A percentile compares a stretch with the other conserved stretches of the same genome.
Conservation (phyloP, 2,329 filamentous ascomycete genomes). For the Harringtonia aguacate region DNA sequence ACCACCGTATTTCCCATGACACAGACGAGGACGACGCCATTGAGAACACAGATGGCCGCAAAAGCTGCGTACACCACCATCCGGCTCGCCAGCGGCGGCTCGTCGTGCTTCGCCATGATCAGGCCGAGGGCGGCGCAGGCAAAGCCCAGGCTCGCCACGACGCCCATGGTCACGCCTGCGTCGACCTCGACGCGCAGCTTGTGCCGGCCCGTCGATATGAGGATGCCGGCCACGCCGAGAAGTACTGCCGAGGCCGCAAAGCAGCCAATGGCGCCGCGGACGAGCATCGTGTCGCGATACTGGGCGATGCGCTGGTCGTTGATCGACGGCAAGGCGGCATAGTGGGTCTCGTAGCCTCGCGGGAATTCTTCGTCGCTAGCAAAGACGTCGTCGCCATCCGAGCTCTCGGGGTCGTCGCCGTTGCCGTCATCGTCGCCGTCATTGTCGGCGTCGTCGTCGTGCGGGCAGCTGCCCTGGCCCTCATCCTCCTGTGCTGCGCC, state of each 20-base stretch:
- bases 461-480: not conserved
- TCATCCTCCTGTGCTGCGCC: too few relatives aligned
- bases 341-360: constrained; percentile 41
- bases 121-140: constrained; percentile 50
- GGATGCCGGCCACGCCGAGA: constrained; percentile 51
- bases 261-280: constrained; percentile 39
- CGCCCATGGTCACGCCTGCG: constrained; percentile 58
- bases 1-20: constrained; percentile 28
- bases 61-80: constrained; percentile 33
- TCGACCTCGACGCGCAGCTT: constrained; percentile 63
- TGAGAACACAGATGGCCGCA: constrained; percentile 32
- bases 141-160: constrained; percentile 54
- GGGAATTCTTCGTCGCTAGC: constrained; percentile 32
- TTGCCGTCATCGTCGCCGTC: constrained; percentile 11
- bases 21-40: constrained; percentile 41
- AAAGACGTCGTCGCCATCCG: constrained; percentile 24
- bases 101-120: constrained; percentile 40
- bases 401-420: constrained; percentile 28
- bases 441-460: not conserved
- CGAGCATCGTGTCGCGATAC: constrained; percentile 45
- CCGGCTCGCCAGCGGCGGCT: constrained; percentile 26
- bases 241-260: constrained; percentile 53
- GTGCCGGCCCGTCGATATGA: constrained; percentile 58
- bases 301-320: constrained; percentile 36
- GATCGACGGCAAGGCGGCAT: constrained; percentile 41